A percentile compares a stretch with the other conserved stretches of the same genome.
Evolutionary conservation across 2,329 filamentous ascomycete genomes (phyloP).

Genomic region (Plectosphaerella sp.): DNA sequence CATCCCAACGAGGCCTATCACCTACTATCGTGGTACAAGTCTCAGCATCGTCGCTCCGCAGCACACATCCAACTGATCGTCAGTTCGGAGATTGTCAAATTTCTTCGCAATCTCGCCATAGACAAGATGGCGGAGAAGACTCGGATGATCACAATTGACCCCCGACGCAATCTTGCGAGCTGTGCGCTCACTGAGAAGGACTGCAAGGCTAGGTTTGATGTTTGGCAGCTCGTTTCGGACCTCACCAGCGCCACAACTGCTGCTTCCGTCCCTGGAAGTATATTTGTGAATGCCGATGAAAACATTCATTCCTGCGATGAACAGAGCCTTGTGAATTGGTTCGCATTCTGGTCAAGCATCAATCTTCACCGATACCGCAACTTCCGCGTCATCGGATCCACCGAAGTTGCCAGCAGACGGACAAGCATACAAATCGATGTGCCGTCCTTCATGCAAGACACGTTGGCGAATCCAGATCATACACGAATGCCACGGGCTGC

Average conservation of each 20-base stretch:
- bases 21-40: constrained; percentile 29
- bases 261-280: constrained; percentile 26
- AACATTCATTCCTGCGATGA: constrained; percentile 55
- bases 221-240: constrained; percentile 4
- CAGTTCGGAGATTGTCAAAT: constrained; percentile 21
- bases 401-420: constrained; percentile 5
- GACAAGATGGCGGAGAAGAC: neutral
- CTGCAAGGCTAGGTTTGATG: constrained; percentile 10
- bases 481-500: no score
- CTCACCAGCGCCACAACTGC: constrained; percentile 20
- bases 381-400: constrained; percentile 52
- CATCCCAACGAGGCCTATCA: constrained; percentile 27
- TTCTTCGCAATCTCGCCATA: constrained; percentile 20
- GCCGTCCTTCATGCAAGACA: constrained; percentile 24
- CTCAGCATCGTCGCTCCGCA: neutral
- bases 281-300: constrained; percentile 41
- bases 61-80: constrained; percentile 20
- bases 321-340: constrained; percentile 59
- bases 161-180: neutral
- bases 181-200: constrained; percentile 4
- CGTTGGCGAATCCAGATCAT: neutral
- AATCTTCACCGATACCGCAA: constrained; percentile 47
- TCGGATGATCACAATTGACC: no score
- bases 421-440: constrained; percentile 11
- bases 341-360: constrained; percentile 51